Evolutionary conservation across 805 yeast genomes (phyloP), one percentile per base, ranked within the genome.

Genomic region (Wickerhamiella galacta): DNA sequence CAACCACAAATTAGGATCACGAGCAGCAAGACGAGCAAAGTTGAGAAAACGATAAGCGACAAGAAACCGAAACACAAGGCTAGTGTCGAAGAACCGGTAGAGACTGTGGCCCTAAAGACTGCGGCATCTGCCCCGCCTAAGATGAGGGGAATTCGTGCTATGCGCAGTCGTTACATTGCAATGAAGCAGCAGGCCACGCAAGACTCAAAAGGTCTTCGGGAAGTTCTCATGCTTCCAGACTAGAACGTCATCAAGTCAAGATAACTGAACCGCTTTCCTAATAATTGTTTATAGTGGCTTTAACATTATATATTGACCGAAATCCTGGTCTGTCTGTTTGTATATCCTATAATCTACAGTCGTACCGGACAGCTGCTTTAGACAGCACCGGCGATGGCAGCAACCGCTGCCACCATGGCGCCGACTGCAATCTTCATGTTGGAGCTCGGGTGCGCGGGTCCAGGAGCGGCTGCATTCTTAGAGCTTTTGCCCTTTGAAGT

Each of bases 181-280:
- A 93, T 83, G 53, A 87, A 87, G 52, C 68, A 90, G 46, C 90
- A 93, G 8, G 87, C 95, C 1, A 82, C 85, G 0, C 70, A 77
- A 73, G 96, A 87, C 51, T 67, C 77, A 2, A 74, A 81, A 52
- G 83, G 94, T 10, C 64, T 87, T 40, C 82, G 80, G 45, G 96
- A 87, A 56, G 87, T 87, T 37, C 80, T 87, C 51, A 87, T 87
- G 95, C 70, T 83, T 30, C 61, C 19, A 44, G 32, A 20, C 31
- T 17, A 39, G 15, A 16, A 26, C 36, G n/a, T 25, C 5, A 15
- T 8, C 15, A 6, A 12, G n/a, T 6, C n/a, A 6, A 24, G 26
- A 24, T 6, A 6, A n/a, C 26, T 24, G 26, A 24, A 12, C 6
- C 12, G 8, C 7, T 6, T 11, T 24, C 12, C 7, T 6, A 23